Evolutionary conservation across 345 rosid genomes (phyloP).

Genomic region (Eucalyptus pumila): DNA sequence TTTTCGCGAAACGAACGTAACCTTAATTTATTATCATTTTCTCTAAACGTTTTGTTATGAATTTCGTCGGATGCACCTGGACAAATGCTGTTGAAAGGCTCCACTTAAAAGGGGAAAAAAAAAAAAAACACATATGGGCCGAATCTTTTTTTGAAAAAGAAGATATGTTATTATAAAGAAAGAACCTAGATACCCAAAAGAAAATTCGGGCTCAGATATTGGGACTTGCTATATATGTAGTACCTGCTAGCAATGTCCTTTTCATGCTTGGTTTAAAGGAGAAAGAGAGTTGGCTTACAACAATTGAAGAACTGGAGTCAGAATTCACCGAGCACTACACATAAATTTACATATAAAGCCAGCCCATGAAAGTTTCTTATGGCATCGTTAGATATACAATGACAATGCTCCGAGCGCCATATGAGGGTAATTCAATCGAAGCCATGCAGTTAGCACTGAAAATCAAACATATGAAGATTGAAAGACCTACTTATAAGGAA

Average conservation of each 20-base stretch:
- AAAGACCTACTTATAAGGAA: neutral
- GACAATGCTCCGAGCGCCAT: neutral
- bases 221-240: no score
- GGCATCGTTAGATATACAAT: neutral
- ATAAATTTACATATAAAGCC: neutral
- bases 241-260: no score
- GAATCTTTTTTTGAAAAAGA: no score
- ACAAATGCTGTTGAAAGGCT: no score
- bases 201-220: no score
- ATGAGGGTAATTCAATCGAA: neutral
- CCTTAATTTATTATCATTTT: no score
- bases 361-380: neutral
- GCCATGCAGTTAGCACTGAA: neutral
- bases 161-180: no score
- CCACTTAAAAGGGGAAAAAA: no score
- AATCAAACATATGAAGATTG: neutral
- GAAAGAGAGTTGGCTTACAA: neutral
- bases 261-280: neutral
- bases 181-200: no score
- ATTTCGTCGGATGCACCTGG: no score
- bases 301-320: neutral
- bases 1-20: rapidly evolving
- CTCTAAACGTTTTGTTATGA: no score
- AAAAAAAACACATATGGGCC: no score
- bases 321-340: neutral